A percentile compares a stretch with the other conserved stretches of the same genome.
phyloP scores from a whole-genome alignment of 805 yeast species.

The Allodekkera sacchari region DNA sequence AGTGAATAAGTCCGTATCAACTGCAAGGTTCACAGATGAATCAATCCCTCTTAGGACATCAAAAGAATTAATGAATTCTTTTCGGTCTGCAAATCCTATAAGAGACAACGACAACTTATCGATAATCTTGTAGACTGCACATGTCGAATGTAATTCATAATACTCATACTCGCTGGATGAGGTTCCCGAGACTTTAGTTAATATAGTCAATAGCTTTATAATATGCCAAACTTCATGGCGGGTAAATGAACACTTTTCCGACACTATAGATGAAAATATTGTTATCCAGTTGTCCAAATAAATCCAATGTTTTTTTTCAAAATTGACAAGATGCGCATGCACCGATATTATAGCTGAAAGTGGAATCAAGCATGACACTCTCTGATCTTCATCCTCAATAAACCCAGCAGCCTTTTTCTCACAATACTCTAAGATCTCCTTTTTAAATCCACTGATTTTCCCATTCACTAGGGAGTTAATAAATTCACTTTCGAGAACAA shows the following conservation, averaged over 20 bases:
- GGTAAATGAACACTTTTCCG: conserved; percentile 4
- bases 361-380: conserved; percentile 11
- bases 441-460: conserved; percentile 7
- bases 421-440: conserved; percentile 11
- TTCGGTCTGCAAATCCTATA: conserved; percentile 15
- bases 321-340: conserved; percentile 10
- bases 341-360: conserved; percentile 10
- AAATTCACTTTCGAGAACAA: conserved; percentile 16
- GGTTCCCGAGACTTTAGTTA: conserved; percentile 7
- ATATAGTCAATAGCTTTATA: conserved; percentile 9
- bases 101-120: conserved; percentile 9
- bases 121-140: conserved; percentile 14
- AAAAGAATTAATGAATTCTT: conserved; percentile 4
- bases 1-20: conserved; percentile 1
- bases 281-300: conserved; percentile 20
- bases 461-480: conserved; percentile 11
- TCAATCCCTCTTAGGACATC: conserved; percentile 3
- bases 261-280: conserved; percentile 6
- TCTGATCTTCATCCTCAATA: conserved; percentile 6
- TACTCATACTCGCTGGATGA: conserved; percentile 3
- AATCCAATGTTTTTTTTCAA: conserved; percentile 15
- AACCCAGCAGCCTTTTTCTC: conserved; percentile 3
- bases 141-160: conserved; percentile 6
- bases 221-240: conserved; percentile 14
- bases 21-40: background rate